Base-by-base conservation (phyloP, 140 eudicot species). In the Oenanthe javanica region DNA sequence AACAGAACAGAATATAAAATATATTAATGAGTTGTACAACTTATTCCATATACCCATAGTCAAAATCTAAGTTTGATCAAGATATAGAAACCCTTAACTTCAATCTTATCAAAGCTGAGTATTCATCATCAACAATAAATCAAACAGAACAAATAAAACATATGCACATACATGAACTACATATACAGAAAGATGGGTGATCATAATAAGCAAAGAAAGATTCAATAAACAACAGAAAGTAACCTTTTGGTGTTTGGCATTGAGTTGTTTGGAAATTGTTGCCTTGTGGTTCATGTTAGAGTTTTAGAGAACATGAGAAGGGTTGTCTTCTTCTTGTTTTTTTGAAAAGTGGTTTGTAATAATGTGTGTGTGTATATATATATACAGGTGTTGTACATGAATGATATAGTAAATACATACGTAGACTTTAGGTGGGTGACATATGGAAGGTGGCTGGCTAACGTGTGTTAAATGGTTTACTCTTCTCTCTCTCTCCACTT, bases 171-270 rank as follows among this genome's bases (percentile, higher is more conserved):
- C 13, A 27, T 1, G 45, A 67, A 21, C 45, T 27, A 67, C 46
- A 67, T 12, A 31, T 1, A 5, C 38, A 73, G 70, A 73, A 43
- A 73, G 23, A 73, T 43, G 77, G 77, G 77, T 10, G 2, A 0
- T 42, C 1, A 69, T 36, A 36, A 36, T 11, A 67, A 7, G 27
- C 43, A 14, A 10, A 25, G 16, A 27, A 40, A 42, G 45, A 77
- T 19, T 11, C 72, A 77, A n/a, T 27, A 66, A 38, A 47, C 59
- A 31, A 42, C 78, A 54, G 71, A 55, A 64, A 15, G 2, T n/a
- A 61, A 92, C 97, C 97, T 87, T 90, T 72, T 79, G 54, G 83
- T 90, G 93, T 83, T 90, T 92, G 46, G 88, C 86, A 81, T 87
- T 79, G 72, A 92, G 93, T 85, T 87, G 91, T 81, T 92, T 92